Conservation (phyloP, 2,329 filamentous ascomycete genomes). For the Sordariomycetes sp. region DNA sequence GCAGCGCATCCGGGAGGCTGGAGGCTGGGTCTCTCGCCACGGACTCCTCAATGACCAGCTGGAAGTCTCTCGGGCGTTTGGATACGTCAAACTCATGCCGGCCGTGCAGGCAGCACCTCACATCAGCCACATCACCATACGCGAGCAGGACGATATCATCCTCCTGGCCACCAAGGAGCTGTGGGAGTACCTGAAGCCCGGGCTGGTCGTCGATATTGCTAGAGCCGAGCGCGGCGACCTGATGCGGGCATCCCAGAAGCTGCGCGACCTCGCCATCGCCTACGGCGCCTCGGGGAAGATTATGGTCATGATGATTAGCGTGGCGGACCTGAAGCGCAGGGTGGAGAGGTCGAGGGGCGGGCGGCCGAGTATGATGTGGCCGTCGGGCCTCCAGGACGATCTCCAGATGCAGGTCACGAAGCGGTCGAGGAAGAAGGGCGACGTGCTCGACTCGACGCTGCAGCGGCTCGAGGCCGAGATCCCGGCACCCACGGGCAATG, state of each 20-base stretch:
- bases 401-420: conserved; percentile 52
- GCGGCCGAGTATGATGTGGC: conserved; percentile 69
- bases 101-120: conserved; percentile 86
- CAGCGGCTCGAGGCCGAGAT: conserved; percentile 83
- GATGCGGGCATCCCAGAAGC: conserved; percentile 90
- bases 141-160: conserved; percentile 87
- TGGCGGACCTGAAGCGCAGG: conserved; percentile 80
- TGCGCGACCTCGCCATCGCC: conserved; percentile 88
- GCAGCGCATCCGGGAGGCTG: conserved; percentile 83
- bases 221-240: conserved; percentile 77
- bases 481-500: conserved; percentile 78
- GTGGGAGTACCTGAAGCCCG: conserved; percentile 88
- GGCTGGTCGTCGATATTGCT: conserved; percentile 85
- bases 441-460: conserved; percentile 75
- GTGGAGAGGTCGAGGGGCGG: conserved; percentile 62
- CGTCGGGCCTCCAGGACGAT: conserved; percentile 63
- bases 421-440: conserved; percentile 54
- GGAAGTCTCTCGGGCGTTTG: conserved; percentile 88
- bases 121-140: conserved; percentile 66
- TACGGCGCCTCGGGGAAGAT: conserved; percentile 92
- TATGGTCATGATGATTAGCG: conserved; percentile 98
- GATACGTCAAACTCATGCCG: conserved; percentile 86
- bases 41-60: conserved; percentile 88
- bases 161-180: conserved; percentile 84
- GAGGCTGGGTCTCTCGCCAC: conserved; percentile 90